These are phyloP conservation scores for Teratosphaeria destructans DNA, from an alignment of 2,329 filamentous ascomycete genomes.

Conservation along the genomic window DNA sequence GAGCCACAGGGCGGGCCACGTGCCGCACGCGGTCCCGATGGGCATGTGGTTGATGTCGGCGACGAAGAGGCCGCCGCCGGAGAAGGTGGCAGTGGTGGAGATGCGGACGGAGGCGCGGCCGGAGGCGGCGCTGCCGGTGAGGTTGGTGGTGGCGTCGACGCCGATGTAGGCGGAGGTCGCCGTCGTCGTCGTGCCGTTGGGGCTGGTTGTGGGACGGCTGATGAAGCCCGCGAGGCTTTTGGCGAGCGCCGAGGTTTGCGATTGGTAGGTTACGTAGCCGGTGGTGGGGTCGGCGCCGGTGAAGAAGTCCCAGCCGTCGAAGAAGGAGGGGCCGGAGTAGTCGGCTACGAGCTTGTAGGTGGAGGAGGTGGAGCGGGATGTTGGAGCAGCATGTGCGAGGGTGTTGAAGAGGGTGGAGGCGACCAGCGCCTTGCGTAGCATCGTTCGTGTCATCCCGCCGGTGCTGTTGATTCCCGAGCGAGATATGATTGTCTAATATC, in stretches of 20 bases:
- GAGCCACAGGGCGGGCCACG: constrained; percentile 42
- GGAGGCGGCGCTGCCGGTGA: constrained; percentile 6
- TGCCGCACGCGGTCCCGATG: constrained; percentile 33
- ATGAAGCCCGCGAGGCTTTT: constrained; percentile 32
- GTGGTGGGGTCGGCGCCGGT: constrained; percentile 35
- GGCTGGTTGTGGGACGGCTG: constrained; percentile 19
- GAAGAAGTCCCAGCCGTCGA: constrained; percentile 35
- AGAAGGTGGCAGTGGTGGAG: constrained; percentile 36
- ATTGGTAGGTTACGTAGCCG: constrained; percentile 22
- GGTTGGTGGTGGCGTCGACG: constrained; percentile 32
- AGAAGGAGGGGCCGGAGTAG: constrained; percentile 30
- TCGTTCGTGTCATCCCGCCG: neutral
- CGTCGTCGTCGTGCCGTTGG: constrained; percentile 11
- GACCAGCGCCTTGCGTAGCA: constrained; percentile 7
- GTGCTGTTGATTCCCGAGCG: neutral
- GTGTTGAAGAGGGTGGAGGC: constrained; percentile 6
- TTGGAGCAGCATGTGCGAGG: constrained; percentile 4
- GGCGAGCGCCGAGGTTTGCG: constrained; percentile 23
- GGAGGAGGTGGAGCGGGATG: neutral
- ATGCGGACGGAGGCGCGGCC: constrained; percentile 34
- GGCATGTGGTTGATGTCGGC: constrained; percentile 44
- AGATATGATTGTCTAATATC: neutral
- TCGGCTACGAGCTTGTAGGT: constrained; percentile 21
- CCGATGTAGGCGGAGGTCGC: constrained; percentile 33
- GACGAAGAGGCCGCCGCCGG: constrained; percentile 39